phyloP scores from a whole-genome alignment of 441 rosid species.

The Arabidopsis lyrata region DNA sequence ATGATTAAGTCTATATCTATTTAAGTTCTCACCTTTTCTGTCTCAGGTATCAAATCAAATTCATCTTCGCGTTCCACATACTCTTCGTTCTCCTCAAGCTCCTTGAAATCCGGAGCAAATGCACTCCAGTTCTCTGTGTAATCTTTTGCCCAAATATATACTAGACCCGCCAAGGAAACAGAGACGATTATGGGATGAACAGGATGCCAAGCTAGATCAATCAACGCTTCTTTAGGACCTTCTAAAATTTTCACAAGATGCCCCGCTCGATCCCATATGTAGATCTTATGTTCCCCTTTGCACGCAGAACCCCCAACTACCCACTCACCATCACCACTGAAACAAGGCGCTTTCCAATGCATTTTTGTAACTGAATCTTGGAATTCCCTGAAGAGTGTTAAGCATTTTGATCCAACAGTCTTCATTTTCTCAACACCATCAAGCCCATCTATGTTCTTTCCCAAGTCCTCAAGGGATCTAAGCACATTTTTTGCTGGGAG shows the following conservation, averaged over 20 bases:
- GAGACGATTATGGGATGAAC: constrained; percentile 94
- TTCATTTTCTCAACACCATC: constrained; percentile 79
- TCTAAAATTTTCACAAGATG: constrained; percentile 97
- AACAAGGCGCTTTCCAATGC: constrained; percentile 99
- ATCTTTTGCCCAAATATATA: constrained; percentile 98
- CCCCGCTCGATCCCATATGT: constrained; percentile 97
- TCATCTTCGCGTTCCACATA: constrained; percentile 97
- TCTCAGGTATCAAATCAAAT: constrained; percentile 87
- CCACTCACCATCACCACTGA: constrained; percentile 99
- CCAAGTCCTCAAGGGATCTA: constrained; percentile 55
- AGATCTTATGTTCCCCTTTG: constrained; percentile 98
- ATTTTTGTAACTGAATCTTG: constrained; percentile 93
- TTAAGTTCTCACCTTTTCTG: constrained; percentile 74
- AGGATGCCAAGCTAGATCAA: constrained; percentile 99
- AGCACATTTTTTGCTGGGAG: constrained; percentile 77
- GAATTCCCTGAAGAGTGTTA: constrained; percentile 85
- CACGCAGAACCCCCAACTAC: constrained; percentile 93
- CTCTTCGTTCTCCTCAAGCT: constrained; percentile 99
- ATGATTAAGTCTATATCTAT: constrained; percentile 14
- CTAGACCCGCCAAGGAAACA: constrained; percentile 89
- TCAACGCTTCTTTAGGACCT: constrained; percentile 97
- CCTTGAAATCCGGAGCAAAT: constrained; percentile 98
- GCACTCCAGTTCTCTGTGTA: constrained; percentile 99
- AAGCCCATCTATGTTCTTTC: constrained; percentile 54
- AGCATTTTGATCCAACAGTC: constrained; percentile 78